Evolutionary conservation across 1,284 basidiomycete species (phyloP).

Genomic region (Cryptococcus sp.): DNA sequence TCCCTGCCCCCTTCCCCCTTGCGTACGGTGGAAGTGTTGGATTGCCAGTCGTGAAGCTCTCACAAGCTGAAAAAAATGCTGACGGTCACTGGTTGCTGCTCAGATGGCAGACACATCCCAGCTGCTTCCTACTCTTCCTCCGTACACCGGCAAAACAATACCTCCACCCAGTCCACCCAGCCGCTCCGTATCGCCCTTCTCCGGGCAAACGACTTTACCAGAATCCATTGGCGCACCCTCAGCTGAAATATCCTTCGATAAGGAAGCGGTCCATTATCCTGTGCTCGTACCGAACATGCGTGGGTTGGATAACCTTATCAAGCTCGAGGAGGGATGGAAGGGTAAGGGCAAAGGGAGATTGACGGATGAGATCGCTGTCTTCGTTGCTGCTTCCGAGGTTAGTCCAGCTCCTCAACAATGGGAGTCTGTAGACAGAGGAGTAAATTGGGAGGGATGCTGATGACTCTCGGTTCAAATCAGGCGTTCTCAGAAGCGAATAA

Average conservation of each 20-base stretch:
- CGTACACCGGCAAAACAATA: constrained; percentile 13
- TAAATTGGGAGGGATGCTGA: background rate
- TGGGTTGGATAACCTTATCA: constrained; percentile 69
- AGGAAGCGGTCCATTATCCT: constrained; percentile 66
- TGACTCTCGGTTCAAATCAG: constrained; percentile 14
- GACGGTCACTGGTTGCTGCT: constrained; percentile 63
- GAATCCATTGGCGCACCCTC: constrained; percentile 2
- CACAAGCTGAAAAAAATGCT: no score
- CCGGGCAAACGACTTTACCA: constrained; percentile 58
- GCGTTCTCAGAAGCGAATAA: constrained; percentile 84
- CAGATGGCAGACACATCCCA: constrained; percentile 85
- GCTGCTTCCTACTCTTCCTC: constrained; percentile 33
- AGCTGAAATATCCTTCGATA: constrained; percentile 41
- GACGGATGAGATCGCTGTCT: constrained; percentile 84
- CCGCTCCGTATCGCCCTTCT: constrained; percentile 47
- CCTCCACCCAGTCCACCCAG: constrained; percentile 14
- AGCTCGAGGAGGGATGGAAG: constrained; percentile 39
- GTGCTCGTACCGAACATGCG: constrained; percentile 84
- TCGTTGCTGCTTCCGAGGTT: constrained; percentile 80
- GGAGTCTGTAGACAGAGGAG: background rate
- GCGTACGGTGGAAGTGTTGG: no score
- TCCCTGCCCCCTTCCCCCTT: constrained; percentile 8
- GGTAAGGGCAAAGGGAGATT: constrained; percentile 30
- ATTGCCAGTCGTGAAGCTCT: constrained; percentile 67
- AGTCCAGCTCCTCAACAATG: constrained; percentile 4